Base-by-base conservation (phyloP, 1,284 basidiomycete species). In the Microbotryum lychnidis-dioicae region DNA sequence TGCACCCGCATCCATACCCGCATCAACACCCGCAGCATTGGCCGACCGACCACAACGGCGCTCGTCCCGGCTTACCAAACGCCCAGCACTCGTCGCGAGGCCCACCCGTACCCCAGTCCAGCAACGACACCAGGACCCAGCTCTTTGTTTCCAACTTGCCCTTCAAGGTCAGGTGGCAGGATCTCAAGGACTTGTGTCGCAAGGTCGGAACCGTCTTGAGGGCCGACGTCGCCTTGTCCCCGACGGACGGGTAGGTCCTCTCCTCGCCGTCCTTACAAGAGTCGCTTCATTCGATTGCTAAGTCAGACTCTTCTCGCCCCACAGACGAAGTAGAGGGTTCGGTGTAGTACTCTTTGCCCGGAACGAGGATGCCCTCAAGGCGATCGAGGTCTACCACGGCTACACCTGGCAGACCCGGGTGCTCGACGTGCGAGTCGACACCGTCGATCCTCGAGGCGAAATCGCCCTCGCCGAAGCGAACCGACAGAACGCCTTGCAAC, bases 151-250 rank as follows among this genome's bases (percentile, higher is more conserved):
- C 50, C 66, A 76, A 76, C 55, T 63, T 77, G 49, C 94, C 93
- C 1, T 89, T 89, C 73, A 90, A 92, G 76, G 91, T 91, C 37
- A 91, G 91, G 47, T 98, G 94, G 94, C 94, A 98, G 76, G 94
- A 98, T 74, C 80, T 98, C 62, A 98, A 97, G 75, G 93, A 97
- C 75, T 79, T 97, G 37, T 97, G 97, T 84, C 85, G 93, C 59
- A 84, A 88, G 37, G 90, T 93, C 47, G 93, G 94, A 29, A 90
- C 89, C 73, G 91, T 97, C 70, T 84, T 96, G 64, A 84, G 93
- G 47, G 91, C 94, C 60, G 93, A 98, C 74, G 76, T 77, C 29
- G 73, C 74, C 3, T 60, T 76, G 6, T 73, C 71, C 10, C 67
- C 72, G 3, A 73, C 74, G 59, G 74, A 75, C 25, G 71, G 73